These are phyloP conservation scores for Annona squamosa DNA, from an alignment of 164 flowering plant species.

Conservation along the genomic window DNA sequence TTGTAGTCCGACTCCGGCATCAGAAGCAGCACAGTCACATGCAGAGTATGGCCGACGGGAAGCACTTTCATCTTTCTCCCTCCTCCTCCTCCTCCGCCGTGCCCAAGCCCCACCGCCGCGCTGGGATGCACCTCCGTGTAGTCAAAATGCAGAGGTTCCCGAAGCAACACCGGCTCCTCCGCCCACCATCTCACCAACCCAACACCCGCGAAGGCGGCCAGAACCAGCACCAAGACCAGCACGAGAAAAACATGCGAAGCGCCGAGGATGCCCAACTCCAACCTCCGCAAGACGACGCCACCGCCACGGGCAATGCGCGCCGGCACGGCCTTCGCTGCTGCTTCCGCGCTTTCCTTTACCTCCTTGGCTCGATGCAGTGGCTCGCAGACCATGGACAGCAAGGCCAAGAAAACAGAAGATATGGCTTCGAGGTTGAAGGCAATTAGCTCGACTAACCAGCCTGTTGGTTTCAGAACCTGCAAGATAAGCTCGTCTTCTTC, in stretches of 20 bases:
- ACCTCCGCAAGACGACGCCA: conserved; percentile 23
- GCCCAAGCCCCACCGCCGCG: conserved; percentile 33
- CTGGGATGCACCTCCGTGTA: conserved; percentile 50
- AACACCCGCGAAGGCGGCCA: conserved; percentile 44
- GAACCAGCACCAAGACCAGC: conserved; percentile 26
- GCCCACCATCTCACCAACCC: conserved; percentile 49
- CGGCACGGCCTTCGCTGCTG: conserved; percentile 17
- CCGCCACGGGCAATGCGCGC: conserved; percentile 21
- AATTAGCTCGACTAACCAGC: conserved; percentile 26
- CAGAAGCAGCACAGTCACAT: conserved; percentile 47
- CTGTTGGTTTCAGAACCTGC: conserved; percentile 21
- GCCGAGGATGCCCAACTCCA: conserved; percentile 41
- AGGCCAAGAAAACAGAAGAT: conserved; percentile 24
- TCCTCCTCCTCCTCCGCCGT: conserved; percentile 7
- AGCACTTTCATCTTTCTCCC: conserved; percentile 18
- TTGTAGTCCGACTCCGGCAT: conserved; percentile 85
- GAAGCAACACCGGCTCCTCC: conserved; percentile 55
- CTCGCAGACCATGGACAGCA: conserved; percentile 21
- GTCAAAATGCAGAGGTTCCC: conserved; percentile 50
- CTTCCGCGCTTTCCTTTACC: conserved; percentile 13
- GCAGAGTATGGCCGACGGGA: conserved; percentile 58
- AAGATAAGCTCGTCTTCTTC: conserved; percentile 9
- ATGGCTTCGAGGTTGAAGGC: conserved; percentile 27
- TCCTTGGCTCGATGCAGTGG: conserved; percentile 30
- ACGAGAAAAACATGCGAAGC: conserved; percentile 41